phyloP scores from a whole-genome alignment of 768 basidiomycete genomes.

The Kondoa malvinella region DNA sequence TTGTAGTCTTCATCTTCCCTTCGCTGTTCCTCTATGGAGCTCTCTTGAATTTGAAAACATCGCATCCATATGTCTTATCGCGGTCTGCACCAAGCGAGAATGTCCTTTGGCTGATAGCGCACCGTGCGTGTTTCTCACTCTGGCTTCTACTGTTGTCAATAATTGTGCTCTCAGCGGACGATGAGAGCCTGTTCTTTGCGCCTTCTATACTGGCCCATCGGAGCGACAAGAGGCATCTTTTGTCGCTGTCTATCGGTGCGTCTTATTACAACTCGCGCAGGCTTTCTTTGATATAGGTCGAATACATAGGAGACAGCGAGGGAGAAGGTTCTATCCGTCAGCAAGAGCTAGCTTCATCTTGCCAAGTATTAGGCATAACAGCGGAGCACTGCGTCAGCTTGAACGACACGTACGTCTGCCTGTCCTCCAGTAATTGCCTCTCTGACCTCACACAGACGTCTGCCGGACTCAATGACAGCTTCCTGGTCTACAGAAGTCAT shows the following conservation, averaged over 20 bases:
- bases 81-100: constrained; percentile 7
- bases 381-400: constrained; percentile 24
- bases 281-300: background rate
- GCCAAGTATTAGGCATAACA: constrained; percentile 28
- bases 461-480: constrained; percentile 17
- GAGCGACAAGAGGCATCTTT: constrained; percentile 7
- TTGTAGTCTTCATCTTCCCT: background rate
- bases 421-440: background rate
- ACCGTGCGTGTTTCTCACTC: constrained; percentile 19
- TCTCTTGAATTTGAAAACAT: background rate
- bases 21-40: background rate
- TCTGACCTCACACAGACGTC: background rate
- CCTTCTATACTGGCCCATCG: constrained; percentile 13
- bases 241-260: constrained; percentile 24
- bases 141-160: background rate
- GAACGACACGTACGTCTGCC: constrained; percentile 28
- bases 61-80: background rate
- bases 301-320: constrained; percentile 29
- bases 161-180: constrained; percentile 23
- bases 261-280: background rate
- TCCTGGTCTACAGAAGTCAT: constrained; percentile 24
- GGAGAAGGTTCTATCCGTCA: constrained; percentile 29
- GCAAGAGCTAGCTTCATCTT: constrained; percentile 29
- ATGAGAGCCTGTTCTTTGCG: constrained; percentile 28
- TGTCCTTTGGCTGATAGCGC: constrained; percentile 25